Evolutionary conservation across 805 yeast species (phyloP), one percentile per base, ranked within the genome.

Genomic region (Saccharomycopsis synnaedendra): DNA sequence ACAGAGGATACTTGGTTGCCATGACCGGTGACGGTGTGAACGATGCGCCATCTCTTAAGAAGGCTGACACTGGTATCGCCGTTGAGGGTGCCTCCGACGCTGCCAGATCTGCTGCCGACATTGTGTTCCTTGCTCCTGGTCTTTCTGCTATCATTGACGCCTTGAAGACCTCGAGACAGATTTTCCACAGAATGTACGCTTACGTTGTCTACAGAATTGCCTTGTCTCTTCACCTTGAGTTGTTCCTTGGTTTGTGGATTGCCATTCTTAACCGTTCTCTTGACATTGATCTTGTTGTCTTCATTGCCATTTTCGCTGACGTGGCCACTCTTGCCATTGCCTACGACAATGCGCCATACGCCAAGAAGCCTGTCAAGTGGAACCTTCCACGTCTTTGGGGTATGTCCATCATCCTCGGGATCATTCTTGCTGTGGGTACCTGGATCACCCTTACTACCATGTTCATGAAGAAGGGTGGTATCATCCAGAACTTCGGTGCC

Each of bases 1-100:
- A 82, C 68, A 82, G 95, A 79, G 96, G 96, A 72, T 86, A 84
- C 82, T 78, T 87, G 73, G 95, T 88, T 73, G 96, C 96, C 71
- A 87, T 87, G 96, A 87, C 96, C 76, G 96, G 96, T 84, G 96
- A 87, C 68, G 96, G 96, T 85, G 96, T 87, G 67, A 87, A 87
- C 77, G 96, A 87, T 74, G 95, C 96, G 63, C 96, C 96, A 64
- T 87, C 96, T 57, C 79, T 87, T 73, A 87, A 87, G 87, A 87
- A 87, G 79, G 95, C 94, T 61, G 88, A 82, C 64, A 80, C 85
- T 59, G 97, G 97, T 82, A 88, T 88, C 76, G 96, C 97, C 64
- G 96, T 87, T 69, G 95, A 87, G 76, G 96, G 95, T 45, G 66
- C 71, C 44, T 61, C 71, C 42, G 71, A 71, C 50, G 68, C 74